These are phyloP conservation scores for Rubroboletus pulcherrimus DNA, from an alignment of 768 basidiomycete genomes.

Conservation along the genomic window DNA sequence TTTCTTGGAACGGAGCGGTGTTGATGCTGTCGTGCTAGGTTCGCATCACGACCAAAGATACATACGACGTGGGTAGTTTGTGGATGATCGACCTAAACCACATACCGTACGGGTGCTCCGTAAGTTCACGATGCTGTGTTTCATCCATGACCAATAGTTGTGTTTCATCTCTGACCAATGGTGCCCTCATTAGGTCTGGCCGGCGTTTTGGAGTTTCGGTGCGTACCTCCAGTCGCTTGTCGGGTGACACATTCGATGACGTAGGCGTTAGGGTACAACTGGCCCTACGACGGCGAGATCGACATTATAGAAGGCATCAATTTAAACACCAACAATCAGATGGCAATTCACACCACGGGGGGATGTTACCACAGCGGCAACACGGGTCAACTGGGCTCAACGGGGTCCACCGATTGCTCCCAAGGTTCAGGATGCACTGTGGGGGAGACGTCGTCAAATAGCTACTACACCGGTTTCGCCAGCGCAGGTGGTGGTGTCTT, in stretches of 20 bases:
- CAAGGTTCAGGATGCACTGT: conserved; percentile 29
- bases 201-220: conserved; percentile 33
- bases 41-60: conserved; percentile 42
- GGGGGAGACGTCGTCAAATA: conserved; percentile 29
- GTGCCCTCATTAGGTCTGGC: conserved; percentile 23
- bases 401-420: conserved; percentile 23
- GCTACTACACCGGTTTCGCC: conserved; percentile 22
- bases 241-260: background rate
- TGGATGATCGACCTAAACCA: conserved; percentile 46
- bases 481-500: conserved; percentile 56
- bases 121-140: conserved; percentile 23
- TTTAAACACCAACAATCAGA: conserved; percentile 46
- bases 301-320: conserved; percentile 66
- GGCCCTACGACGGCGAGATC: conserved; percentile 50
- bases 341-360: conserved; percentile 49
- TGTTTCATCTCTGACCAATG: conserved; percentile 1
- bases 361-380: conserved; percentile 36
- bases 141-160: conserved; percentile 2
- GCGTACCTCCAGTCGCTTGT: background rate
- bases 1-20: background rate
- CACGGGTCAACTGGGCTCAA: conserved; percentile 32
- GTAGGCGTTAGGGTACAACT: conserved; percentile 22
- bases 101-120: conserved; percentile 57
- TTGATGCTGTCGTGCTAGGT: conserved; percentile 29
- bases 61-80: conserved; percentile 42